These are phyloP conservation scores for Hyparrhenia diplandra DNA, from an alignment of 176 grass and related monocot genomes.

Conservation along the genomic window DNA sequence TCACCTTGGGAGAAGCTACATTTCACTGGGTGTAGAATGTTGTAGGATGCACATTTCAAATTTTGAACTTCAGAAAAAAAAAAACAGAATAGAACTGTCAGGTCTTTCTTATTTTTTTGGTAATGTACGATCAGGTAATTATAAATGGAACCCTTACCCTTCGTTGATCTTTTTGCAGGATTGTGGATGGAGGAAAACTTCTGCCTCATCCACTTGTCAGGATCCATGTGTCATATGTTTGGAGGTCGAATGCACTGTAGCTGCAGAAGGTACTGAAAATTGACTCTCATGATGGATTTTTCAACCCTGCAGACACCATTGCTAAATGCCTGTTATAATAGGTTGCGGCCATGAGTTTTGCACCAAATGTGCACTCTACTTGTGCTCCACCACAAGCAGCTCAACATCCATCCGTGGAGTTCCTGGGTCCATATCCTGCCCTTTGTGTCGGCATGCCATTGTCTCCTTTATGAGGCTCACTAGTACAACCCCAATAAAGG, in stretches of 20 bases:
- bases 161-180: conserved; percentile 38
- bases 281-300: neutral
- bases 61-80: neutral
- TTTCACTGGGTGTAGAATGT: neutral
- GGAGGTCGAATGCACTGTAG: conserved; percentile 82
- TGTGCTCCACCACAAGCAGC: conserved; percentile 72
- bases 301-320: conserved; percentile 2
- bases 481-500: conserved; percentile 52
- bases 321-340: conserved; percentile 20
- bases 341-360: conserved; percentile 96
- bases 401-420: conserved; percentile 36
- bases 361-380: conserved; percentile 88
- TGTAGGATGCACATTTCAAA: neutral
- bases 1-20: neutral
- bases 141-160: neutral
- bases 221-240: conserved; percentile 95
- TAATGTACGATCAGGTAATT: neutral
- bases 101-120: neutral
- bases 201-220: conserved; percentile 47
- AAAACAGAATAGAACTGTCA: neutral
- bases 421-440: conserved; percentile 85
- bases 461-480: conserved; percentile 65
- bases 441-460: conserved; percentile 71
- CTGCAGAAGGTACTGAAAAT: conserved; percentile 65
- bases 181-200: conserved; percentile 86